A percentile compares a stretch with the other conserved stretches of the same genome.
Conservation (phyloP, 805 yeast genomes). For the Candida fluviatilis region DNA sequence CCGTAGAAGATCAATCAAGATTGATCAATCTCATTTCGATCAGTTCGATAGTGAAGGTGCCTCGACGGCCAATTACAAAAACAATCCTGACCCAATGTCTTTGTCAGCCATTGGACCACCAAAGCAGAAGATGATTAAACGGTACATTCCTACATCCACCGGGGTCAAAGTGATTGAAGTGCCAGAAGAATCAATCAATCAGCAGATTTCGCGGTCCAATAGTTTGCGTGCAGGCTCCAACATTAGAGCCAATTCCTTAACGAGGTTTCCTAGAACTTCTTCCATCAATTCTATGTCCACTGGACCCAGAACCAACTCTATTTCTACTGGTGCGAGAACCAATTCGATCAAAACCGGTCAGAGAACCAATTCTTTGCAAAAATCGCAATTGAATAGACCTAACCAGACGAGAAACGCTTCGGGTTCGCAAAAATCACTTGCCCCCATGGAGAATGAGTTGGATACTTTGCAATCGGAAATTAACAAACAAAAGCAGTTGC, state of each 20-base stretch:
- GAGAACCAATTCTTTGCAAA: not conserved
- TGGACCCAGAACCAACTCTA: slow-evolving; percentile 1
- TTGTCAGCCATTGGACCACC: slow-evolving; percentile 5
- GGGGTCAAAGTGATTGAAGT: slow-evolving; percentile 71
- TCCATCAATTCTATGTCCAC: slow-evolving; percentile 16
- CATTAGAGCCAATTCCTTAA: slow-evolving; percentile 15
- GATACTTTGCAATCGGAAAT: slow-evolving; percentile 3
- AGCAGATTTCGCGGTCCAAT: slow-evolving; percentile 37
- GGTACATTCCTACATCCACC: slow-evolving; percentile 69
- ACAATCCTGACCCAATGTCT: not conserved
- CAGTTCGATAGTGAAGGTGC: not conserved
- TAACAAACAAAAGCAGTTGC: slow-evolving; percentile 22
- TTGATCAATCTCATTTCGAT: slow-evolving; percentile 1
- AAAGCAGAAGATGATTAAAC: slow-evolving; percentile 47
- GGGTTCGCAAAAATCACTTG: not conserved
- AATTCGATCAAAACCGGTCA: not conserved
- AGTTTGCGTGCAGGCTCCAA: slow-evolving; percentile 31
- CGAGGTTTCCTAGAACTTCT: slow-evolving; percentile 20
- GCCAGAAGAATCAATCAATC: slow-evolving; percentile 42
- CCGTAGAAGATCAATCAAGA: slow-evolving; percentile 1
- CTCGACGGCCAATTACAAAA: not conserved
- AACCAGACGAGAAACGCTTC: not conserved
- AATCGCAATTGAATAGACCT: not conserved
- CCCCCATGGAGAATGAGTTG: slow-evolving; percentile 2
- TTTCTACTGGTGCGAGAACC: slow-evolving; percentile 4